Base-by-base conservation (phyloP, 192 early-diverging fungal genomes). In the Coemansia sp. region DNA sequence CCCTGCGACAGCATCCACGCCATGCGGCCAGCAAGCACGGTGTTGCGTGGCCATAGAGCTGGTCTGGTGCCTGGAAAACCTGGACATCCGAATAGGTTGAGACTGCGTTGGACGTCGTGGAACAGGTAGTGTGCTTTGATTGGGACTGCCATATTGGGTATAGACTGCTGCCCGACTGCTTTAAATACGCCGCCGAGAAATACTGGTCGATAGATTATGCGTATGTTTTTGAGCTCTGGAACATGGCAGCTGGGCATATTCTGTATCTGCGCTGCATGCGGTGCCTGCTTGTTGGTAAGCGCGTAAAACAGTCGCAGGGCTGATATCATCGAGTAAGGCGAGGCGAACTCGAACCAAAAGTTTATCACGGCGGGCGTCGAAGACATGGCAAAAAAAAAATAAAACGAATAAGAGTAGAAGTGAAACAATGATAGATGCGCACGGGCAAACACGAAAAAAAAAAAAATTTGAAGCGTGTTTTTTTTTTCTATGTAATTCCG, bases 281-380 rank as follows among this genome's bases (percentile, higher is more conserved):
- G 64, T 6, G 18, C 43, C 20, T 12, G 55, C 36, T 57, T 32
- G 18, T 38, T 17, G 3, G 61, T 62, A 2, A 84, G 58, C 22
- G 77, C 71, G 37, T 66, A 72, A 54, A 70, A 55, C 32, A 85
- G 57, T 5, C 78, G 71, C 35, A 85, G 64, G 11, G 78, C 83
- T 3, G 74, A 53, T 22, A 79, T 34, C 78, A 80, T 80, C 60
- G 83, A 85, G 70, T 85, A 85, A n/a, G 76, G 74, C 38, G 78
- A 80, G 3, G 60, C 75, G 32, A 63, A 85, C 70, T 85, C 83
- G 66, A 85, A 85, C 83, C 83, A 85, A 56, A 85, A 85, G 64
- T 48, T 57, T 5, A 85, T 17, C 1, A 56, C 55, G 3, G 60
- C 8, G 35, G 64, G 68, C 7, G 51, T 35, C 5, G 58, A 60